A percentile compares a stretch with the other conserved stretches of the same genome.
These are phyloP conservation scores for Kodamaea fungicola DNA, from an alignment of 1,139 yeast species.

Conservation along the genomic window DNA sequence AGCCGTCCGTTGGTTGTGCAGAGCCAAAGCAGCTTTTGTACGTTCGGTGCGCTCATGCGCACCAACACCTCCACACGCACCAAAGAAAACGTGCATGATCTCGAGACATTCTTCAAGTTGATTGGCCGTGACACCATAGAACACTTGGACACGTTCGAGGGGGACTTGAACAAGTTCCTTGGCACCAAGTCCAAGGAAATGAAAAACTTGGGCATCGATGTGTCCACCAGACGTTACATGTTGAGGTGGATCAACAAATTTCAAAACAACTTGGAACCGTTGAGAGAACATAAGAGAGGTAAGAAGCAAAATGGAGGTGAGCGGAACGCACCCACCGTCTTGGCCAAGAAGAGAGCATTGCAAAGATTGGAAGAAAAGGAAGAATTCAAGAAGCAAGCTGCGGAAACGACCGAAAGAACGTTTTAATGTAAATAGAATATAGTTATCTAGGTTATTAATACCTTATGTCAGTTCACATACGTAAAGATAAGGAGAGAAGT, in stretches of 20 bases:
- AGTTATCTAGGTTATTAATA: not conserved
- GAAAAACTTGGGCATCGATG: constrained; percentile 80
- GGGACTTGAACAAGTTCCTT: constrained; percentile 68
- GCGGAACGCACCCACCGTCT: constrained; percentile 66
- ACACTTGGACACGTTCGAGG: constrained; percentile 67
- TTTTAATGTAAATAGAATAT: not conserved
- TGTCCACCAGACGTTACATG: constrained; percentile 65
- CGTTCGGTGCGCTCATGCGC: constrained; percentile 18
- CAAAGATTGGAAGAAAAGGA: constrained; percentile 45
- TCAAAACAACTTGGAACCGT: constrained; percentile 54
- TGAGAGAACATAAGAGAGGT: constrained; percentile 60
- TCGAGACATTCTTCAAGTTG: constrained; percentile 60
- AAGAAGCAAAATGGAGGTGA: constrained; percentile 89
- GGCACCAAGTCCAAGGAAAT: constrained; percentile 50
- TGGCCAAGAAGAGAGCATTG: constrained; percentile 68
- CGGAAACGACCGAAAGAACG: constrained; percentile 17
- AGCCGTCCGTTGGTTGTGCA: too few species aligned
- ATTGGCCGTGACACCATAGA: constrained; percentile 78
- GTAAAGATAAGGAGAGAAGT: too few species aligned
- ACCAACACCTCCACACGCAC: constrained; percentile 43
- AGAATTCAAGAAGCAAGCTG: constrained; percentile 20
- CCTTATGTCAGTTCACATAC: too few species aligned
- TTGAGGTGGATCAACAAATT: constrained; percentile 49
- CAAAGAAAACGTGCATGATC: constrained; percentile 64
- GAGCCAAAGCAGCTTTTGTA: constrained; percentile 10